These are phyloP conservation scores for Termitomyces sp. DNA, from an alignment of 1,284 basidiomycete species.

Conservation along the genomic window DNA sequence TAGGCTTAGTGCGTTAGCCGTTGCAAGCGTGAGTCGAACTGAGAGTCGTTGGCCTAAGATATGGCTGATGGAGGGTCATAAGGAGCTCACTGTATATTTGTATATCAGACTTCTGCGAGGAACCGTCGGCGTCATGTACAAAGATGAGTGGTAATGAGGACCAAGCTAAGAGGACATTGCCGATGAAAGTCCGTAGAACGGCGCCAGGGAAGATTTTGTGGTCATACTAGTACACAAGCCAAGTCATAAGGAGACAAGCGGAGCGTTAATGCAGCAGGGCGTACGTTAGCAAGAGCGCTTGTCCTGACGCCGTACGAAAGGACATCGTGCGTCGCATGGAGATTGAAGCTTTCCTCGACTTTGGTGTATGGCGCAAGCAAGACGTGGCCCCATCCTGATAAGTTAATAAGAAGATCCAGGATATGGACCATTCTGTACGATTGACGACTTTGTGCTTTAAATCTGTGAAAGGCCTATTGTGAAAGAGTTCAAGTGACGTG, in stretches of 20 bases:
- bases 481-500: too few relatives aligned
- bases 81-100: conserved; percentile 56
- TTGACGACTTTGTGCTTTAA: not conserved
- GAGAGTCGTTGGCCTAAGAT: not conserved
- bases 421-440: conserved; percentile 13
- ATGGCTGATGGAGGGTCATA: not conserved
- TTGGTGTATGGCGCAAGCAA: conserved; percentile 85
- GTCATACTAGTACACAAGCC: conserved; percentile 62
- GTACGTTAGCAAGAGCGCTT: conserved; percentile 44
- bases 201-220: conserved; percentile 87
- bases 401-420: conserved; percentile 55
- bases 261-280: conserved; percentile 20
- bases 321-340: conserved; percentile 89
- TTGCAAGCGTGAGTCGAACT: conserved; percentile 78
- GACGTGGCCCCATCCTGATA: conserved; percentile 62
- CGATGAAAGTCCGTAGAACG: conserved; percentile 85
- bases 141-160: conserved; percentile 42
- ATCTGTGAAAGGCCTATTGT: not conserved
- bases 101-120: conserved; percentile 50
- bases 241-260: conserved; percentile 3
- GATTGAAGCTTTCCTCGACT: conserved; percentile 95
- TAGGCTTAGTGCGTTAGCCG: conserved; percentile 62
- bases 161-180: conserved; percentile 61
- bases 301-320: conserved; percentile 66
- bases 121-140: conserved; percentile 35